These are phyloP conservation scores for Solanum hybrid DNA, from an alignment of 305 asterid genomes.

Conservation along the genomic window DNA sequence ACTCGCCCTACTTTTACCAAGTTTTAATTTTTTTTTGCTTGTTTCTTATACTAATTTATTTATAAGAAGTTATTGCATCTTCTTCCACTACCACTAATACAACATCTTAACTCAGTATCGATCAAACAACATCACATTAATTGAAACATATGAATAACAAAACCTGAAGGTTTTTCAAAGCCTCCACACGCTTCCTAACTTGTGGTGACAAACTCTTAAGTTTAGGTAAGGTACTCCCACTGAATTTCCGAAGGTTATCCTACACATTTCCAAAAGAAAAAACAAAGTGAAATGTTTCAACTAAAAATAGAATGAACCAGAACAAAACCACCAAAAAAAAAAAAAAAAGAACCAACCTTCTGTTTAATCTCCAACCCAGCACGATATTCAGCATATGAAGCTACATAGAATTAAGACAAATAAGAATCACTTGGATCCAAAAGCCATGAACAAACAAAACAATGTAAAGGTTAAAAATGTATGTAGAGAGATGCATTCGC, in stretches of 20 bases:
- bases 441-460: not conserved
- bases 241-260: not conserved
- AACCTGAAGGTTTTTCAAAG: not conserved
- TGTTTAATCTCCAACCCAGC: not conserved
- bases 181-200: not conserved
- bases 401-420: not conserved
- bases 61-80: not conserved
- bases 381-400: not conserved
- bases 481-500: not conserved
- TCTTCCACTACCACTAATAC: not conserved
- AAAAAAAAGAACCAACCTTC: not conserved
- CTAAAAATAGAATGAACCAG: not conserved
- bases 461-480: not conserved
- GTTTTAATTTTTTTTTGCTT: not conserved
- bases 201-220: not conserved
- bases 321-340: not conserved
- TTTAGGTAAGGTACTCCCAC: not conserved
- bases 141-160: not conserved
- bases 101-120: not conserved
- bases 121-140: not conserved
- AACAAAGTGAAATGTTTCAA: not conserved
- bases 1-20: not conserved
- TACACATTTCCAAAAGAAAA: not conserved
- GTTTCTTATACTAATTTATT: not conserved
- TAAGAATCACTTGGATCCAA: not conserved